Conservation (phyloP, 1,284 basidiomycete genomes). For the Boletus mariae region DNA sequence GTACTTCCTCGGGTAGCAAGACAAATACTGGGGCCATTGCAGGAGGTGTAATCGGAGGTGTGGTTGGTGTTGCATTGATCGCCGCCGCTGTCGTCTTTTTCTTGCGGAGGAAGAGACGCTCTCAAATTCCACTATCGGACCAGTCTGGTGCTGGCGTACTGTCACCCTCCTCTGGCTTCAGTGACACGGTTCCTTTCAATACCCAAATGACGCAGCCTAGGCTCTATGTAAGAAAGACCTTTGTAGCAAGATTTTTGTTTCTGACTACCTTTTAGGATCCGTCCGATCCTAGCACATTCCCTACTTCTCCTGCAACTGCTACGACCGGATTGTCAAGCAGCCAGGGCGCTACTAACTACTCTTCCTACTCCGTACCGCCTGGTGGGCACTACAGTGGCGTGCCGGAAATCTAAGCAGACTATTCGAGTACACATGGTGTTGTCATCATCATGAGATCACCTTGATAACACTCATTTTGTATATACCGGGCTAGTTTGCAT, state of each 20-base stretch:
- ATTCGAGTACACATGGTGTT: not conserved
- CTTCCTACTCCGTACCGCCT: slow-evolving; percentile 12
- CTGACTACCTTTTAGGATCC: slow-evolving; percentile 24
- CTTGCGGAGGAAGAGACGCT: slow-evolving; percentile 28
- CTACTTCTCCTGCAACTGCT: slow-evolving; percentile 18
- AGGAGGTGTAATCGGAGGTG: slow-evolving; percentile 40
- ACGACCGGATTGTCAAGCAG: slow-evolving; percentile 8
- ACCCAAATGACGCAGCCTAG: slow-evolving; percentile 26
- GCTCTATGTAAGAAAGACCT: slow-evolving; percentile 28
- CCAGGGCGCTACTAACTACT: slow-evolving; percentile 8
- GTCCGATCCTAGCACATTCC: slow-evolving; percentile 35
- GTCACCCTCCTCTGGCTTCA: slow-evolving; percentile 5
- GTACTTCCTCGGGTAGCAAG: not conserved
- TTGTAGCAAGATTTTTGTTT: not conserved
- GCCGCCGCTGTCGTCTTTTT: slow-evolving; percentile 26
- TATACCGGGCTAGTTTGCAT: not conserved
- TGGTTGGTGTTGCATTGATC: slow-evolving; percentile 31
- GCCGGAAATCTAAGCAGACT: slow-evolving; percentile 25
- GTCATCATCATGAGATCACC: not conserved
- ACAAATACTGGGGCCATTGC: slow-evolving; percentile 27
- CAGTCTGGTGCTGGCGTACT: not conserved
- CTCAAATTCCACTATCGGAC: slow-evolving; percentile 15
- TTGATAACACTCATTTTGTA: slow-evolving; percentile 5
- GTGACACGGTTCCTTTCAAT: slow-evolving; percentile 9
- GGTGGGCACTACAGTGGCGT: slow-evolving; percentile 24